Conservation (phyloP, 2,329 filamentous ascomycete species). For the Pseudocercospora crystallina region DNA sequence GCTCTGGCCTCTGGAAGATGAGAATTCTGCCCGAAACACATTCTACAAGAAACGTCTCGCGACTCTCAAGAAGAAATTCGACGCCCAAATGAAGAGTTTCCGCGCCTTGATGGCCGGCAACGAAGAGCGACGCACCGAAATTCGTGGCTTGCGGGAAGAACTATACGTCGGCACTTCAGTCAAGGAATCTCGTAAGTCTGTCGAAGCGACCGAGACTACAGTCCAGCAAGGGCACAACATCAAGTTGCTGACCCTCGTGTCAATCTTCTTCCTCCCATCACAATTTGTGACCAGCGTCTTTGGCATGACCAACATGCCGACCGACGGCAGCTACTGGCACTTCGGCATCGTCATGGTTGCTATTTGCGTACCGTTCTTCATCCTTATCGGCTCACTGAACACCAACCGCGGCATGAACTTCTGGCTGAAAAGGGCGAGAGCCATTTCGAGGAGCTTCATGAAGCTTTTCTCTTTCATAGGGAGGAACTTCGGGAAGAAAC, state of each 20-base stretch:
- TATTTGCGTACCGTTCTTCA: constrained; percentile 48
- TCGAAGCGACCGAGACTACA: constrained; percentile 54
- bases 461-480: constrained; percentile 2
- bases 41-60: constrained; percentile 53
- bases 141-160: constrained; percentile 59
- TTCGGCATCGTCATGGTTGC: constrained; percentile 44
- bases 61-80: constrained; percentile 49
- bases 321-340: constrained; percentile 35
- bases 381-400: constrained; percentile 47
- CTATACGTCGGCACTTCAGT: constrained; percentile 64
- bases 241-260: constrained; percentile 59
- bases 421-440: constrained; percentile 26
- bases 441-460: not conserved
- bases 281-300: constrained; percentile 61
- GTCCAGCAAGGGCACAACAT: constrained; percentile 63
- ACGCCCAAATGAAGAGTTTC: constrained; percentile 53
- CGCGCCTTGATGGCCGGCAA: constrained; percentile 52
- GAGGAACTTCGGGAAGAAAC: not conserved
- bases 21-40: constrained; percentile 45
- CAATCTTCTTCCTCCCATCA: constrained; percentile 61
- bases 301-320: constrained; percentile 54
- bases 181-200: constrained; percentile 60
- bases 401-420: constrained; percentile 41
- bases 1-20: constrained; percentile 56
- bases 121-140: constrained; percentile 55